phyloP scores from a whole-genome alignment of 148 eudicot genomes.

The Vaccinium vitisidaea region DNA sequence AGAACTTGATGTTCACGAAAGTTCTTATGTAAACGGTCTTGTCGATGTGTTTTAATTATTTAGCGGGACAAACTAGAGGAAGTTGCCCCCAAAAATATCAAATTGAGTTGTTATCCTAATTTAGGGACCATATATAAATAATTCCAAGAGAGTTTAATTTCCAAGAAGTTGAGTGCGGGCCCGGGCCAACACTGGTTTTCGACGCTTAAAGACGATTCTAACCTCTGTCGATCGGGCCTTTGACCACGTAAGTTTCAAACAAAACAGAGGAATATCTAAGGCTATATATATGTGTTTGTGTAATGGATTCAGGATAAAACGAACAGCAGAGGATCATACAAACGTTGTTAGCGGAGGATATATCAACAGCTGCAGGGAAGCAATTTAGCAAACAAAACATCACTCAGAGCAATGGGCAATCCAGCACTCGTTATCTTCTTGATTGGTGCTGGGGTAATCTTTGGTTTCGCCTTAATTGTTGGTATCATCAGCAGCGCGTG shows the following conservation, averaged over 20 bases:
- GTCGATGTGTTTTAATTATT: too few species aligned
- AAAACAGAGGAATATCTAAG: neutral
- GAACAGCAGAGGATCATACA: neutral
- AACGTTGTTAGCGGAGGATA: neutral
- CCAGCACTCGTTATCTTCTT: neutral
- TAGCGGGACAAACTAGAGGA: too few species aligned
- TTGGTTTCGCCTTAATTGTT: neutral
- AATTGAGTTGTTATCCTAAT: too few species aligned
- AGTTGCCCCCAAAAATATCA: too few species aligned
- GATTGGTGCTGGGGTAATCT: neutral
- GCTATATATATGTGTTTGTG: neutral
- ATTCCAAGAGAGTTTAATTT: too few species aligned
- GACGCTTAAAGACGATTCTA: neutral
- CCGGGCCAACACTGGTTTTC: too few species aligned
- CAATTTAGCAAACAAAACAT: neutral
- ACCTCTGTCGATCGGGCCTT: neutral
- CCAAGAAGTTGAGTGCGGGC: too few species aligned
- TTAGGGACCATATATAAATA: too few species aligned
- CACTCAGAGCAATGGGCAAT: neutral
- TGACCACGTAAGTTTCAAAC: neutral
- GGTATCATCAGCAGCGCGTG: neutral
- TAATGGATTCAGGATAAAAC: neutral
- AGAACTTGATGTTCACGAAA: too few species aligned
- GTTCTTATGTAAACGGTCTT: too few species aligned
- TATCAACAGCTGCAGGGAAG: neutral